A percentile compares a stretch with the other conserved stretches of the same genome.
Conservation (phyloP, 2,329 filamentous ascomycete species). For the Pseudogymnoascus sp. region DNA sequence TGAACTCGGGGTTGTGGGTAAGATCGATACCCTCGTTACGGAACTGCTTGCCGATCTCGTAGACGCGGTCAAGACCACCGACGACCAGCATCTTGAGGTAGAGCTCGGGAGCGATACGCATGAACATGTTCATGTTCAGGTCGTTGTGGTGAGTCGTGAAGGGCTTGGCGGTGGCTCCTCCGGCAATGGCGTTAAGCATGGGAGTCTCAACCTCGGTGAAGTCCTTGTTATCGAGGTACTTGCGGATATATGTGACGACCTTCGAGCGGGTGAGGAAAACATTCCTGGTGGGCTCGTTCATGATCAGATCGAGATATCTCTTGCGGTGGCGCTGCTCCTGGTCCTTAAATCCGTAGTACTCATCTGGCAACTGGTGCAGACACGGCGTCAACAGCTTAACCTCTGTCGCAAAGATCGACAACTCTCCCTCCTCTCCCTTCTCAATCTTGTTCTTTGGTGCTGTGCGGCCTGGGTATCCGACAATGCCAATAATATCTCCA, state of each 20-base stretch:
- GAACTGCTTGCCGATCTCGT: slow-evolving; percentile 93
- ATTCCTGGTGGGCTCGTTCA: slow-evolving; percentile 76
- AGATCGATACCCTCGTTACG: slow-evolving; percentile 85
- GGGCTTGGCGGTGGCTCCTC: slow-evolving; percentile 89
- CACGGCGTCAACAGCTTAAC: slow-evolving; percentile 82
- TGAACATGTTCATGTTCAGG: slow-evolving; percentile 84
- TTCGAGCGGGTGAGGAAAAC: slow-evolving; percentile 79
- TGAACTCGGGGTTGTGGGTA: slow-evolving; percentile 98
- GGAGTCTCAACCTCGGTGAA: slow-evolving; percentile 95
- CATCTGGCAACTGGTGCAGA: slow-evolving; percentile 79
- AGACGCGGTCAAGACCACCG: slow-evolving; percentile 87
- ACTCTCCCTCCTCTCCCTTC: slow-evolving; percentile 73
- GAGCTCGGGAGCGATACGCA: slow-evolving; percentile 90
- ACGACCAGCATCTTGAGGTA: slow-evolving; percentile 96
- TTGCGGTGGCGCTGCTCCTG: slow-evolving; percentile 88
- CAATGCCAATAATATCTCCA: slow-evolving; percentile 86
- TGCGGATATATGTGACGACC: slow-evolving; percentile 81
- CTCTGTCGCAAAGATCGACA: slow-evolving; percentile 87
- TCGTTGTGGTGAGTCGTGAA: slow-evolving; percentile 97
- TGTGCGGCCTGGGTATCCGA: slow-evolving; percentile 77
- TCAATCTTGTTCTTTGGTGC: slow-evolving; percentile 81
- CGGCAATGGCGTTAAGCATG: slow-evolving; percentile 94
- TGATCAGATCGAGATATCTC: slow-evolving; percentile 90
- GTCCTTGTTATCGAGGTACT: slow-evolving; percentile 77
- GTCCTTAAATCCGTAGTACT: slow-evolving; percentile 93